Percentiles rank a stretch among this genome's conserved stretches.
These are phyloP conservation scores for Tetrapyrgos nigripes DNA, from an alignment of 1,284 basidiomycete genomes.

Conservation along the genomic window DNA sequence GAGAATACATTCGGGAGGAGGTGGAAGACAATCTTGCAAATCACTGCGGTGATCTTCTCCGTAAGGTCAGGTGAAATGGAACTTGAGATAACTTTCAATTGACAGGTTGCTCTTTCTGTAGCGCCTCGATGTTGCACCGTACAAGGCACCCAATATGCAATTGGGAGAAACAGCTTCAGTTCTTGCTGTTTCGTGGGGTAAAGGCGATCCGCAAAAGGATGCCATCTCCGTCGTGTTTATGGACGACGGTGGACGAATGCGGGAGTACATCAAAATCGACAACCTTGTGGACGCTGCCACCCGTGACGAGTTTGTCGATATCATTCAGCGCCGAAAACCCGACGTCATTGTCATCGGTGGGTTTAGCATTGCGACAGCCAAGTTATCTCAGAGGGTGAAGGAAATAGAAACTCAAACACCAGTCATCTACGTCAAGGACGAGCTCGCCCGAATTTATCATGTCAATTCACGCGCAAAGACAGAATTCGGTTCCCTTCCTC, in stretches of 20 bases:
- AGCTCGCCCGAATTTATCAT: conserved; percentile 94
- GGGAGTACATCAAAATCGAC: conserved; percentile 90
- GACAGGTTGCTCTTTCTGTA: conserved; percentile 29
- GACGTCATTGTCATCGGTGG: conserved; percentile 93
- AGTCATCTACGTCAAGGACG: conserved; percentile 88
- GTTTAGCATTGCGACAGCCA: conserved; percentile 83
- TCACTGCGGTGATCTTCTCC: conserved; percentile 71
- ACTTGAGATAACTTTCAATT: conserved; percentile 22
- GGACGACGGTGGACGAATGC: conserved; percentile 88
- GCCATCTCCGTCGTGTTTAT: conserved; percentile 87
- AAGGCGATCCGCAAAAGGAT: conserved; percentile 92
- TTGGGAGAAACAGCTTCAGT: conserved; percentile 84
- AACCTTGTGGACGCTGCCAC: conserved; percentile 78
- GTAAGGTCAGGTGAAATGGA: conserved; percentile 58
- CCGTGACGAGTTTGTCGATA: conserved; percentile 79
- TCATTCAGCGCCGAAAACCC: conserved; percentile 84
- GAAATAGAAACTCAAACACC: conserved; percentile 52
- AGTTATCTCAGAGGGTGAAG: conserved; percentile 72
- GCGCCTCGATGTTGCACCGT: conserved; percentile 82
- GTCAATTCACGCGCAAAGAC: conserved; percentile 86
- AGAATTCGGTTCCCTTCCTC: conserved; percentile 85
- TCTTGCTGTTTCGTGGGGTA: conserved; percentile 93
- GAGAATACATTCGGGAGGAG: conserved; percentile 90
- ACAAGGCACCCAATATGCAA: conserved; percentile 63
- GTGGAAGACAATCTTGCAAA: conserved; percentile 85